Conservation (phyloP, 768 basidiomycete species). For the Asterophora lycoperdoides region DNA sequence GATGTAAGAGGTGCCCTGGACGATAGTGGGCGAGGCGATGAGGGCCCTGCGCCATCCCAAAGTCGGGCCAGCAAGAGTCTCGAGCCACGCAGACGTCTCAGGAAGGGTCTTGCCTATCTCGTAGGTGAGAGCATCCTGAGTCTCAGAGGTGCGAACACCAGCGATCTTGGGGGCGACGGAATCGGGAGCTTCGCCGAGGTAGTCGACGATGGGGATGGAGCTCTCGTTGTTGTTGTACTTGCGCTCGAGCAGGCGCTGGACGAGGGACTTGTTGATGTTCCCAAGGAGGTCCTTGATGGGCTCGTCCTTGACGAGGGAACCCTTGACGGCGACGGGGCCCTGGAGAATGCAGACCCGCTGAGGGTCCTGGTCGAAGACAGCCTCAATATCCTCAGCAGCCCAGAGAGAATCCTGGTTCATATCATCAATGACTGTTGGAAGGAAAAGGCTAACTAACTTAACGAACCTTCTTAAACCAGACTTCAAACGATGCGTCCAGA, state of each 20-base stretch:
- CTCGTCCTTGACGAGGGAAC: conserved; percentile 85
- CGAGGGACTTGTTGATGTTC: conserved; percentile 75
- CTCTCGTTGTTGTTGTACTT: conserved; percentile 74
- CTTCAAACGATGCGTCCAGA: conserved; percentile 87
- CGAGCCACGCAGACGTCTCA: conserved; percentile 70
- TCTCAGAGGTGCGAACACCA: conserved; percentile 40
- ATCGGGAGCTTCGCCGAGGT: conserved; percentile 54
- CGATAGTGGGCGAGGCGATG: conserved; percentile 73
- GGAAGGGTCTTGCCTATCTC: conserved; percentile 53
- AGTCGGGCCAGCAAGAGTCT: conserved; percentile 75
- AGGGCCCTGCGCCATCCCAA: conserved; percentile 87
- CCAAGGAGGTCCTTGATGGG: conserved; percentile 91
- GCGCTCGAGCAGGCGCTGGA: conserved; percentile 71
- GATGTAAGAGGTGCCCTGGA: conserved; percentile 82
- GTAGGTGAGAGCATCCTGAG: conserved; percentile 43
- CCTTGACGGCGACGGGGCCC: conserved; percentile 92
- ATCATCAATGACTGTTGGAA: conserved; percentile 1
- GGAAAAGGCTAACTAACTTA: conserved; percentile 1
- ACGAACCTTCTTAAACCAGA: conserved; percentile 98
- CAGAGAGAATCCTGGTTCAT: conserved; percentile 82
- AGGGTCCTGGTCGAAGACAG: conserved; percentile 98
- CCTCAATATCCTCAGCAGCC: conserved; percentile 97
- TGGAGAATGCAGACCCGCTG: conserved; percentile 97
- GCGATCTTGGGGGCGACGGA: conserved; percentile 30
- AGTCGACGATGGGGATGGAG: conserved; percentile 78